Percentiles rank a stretch among this genome's conserved stretches.
Evolutionary conservation across 108 stramenopile species (phyloP).

Genomic region (Pseudonitzschia delicatissima): DNA sequence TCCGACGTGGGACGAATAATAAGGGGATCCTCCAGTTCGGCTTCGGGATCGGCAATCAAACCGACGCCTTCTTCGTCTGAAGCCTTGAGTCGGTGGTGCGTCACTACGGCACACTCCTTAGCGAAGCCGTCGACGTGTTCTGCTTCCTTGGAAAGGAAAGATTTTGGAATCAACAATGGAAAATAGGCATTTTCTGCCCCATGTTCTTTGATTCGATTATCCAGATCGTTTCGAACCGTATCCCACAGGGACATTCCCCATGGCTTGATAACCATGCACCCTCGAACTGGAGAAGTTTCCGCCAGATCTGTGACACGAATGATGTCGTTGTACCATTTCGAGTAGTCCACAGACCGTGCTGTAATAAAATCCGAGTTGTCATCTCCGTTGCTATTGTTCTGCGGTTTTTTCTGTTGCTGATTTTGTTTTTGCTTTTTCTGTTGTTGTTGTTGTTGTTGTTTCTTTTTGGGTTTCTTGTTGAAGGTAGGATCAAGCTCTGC

Average conservation of each 20-base stretch:
- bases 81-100: constrained; percentile 90
- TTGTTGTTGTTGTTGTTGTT: constrained; percentile 37
- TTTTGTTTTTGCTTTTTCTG: constrained; percentile 34
- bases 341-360: constrained; percentile 82
- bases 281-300: constrained; percentile 92
- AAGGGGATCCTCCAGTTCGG: constrained; percentile 95
- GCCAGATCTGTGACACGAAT: constrained; percentile 90
- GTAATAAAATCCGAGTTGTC: constrained; percentile 90
- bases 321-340: constrained; percentile 96
- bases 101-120: constrained; percentile 99
- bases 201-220: constrained; percentile 82
- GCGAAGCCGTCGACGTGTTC: constrained; percentile 99
- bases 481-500: constrained; percentile 60
- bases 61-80: constrained; percentile 38
- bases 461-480: constrained; percentile 21
- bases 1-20: constrained; percentile 97
- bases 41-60: constrained; percentile 94
- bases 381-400: constrained; percentile 56
- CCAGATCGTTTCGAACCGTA: constrained; percentile 81
- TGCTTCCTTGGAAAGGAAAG: constrained; percentile 96
- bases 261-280: constrained; percentile 99
- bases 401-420: constrained; percentile 24
- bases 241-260: constrained; percentile 99
- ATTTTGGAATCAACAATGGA: constrained; percentile 94
- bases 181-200: constrained; percentile 97